Percentiles rank a stretch among this genome's conserved stretches.
These are phyloP conservation scores for Rosa persica DNA, from an alignment of 306 rosid genomes.

Conservation along the genomic window DNA sequence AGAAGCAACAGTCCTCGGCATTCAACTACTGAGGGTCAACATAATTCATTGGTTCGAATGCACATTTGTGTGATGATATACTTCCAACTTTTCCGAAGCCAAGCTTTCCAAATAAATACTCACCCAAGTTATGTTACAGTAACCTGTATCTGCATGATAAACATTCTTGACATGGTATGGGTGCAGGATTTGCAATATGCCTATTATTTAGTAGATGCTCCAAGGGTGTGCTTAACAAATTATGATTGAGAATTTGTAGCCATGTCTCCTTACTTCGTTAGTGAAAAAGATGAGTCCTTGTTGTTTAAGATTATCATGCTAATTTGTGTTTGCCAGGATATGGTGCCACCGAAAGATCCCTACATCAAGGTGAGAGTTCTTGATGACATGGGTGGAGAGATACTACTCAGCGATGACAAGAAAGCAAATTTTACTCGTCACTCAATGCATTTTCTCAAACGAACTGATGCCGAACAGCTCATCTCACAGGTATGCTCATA, in stretches of 20 bases:
- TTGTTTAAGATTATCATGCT: neutral
- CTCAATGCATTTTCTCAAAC: conserved; percentile 90
- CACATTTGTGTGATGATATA: neutral
- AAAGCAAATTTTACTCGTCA: conserved; percentile 69
- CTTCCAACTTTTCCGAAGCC: neutral
- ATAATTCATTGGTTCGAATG: neutral
- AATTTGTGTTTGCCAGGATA: conserved; percentile 58
- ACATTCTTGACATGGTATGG: neutral
- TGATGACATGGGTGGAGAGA: conserved; percentile 74
- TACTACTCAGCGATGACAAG: conserved; percentile 74
- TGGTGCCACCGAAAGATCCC: conserved; percentile 98
- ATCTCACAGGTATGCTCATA: conserved; percentile 56
- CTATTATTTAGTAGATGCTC: neutral
- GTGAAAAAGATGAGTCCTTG: neutral
- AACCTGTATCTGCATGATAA: neutral
- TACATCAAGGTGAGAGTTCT: conserved; percentile 88
- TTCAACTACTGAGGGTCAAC: neutral
- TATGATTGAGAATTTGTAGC: neutral
- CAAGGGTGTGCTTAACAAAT: neutral
- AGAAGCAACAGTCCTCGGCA: neutral
- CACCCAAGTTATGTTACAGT: neutral
- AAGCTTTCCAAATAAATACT: neutral
- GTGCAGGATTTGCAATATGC: neutral
- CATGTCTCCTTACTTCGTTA: no score
- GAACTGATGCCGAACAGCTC: conserved; percentile 85